phyloP scores from a whole-genome alignment of 2,329 filamentous ascomycete genomes.

The Epichloe baconii region DNA sequence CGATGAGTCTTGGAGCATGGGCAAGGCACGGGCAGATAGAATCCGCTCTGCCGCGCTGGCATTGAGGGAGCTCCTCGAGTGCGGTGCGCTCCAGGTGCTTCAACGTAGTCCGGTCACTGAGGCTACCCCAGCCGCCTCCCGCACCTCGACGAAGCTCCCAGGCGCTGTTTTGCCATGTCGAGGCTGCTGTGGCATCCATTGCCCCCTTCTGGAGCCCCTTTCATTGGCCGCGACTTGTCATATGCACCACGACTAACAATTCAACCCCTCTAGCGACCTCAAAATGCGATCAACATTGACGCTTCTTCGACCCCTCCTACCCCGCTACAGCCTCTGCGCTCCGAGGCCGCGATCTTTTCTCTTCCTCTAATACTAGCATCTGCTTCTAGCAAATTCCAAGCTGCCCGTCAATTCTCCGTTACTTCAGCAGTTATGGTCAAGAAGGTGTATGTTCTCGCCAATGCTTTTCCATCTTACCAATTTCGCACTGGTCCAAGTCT shows the following conservation, averaged over 20 bases:
- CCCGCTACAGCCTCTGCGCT: conserved; percentile 30
- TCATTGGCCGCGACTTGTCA: conserved; percentile 10
- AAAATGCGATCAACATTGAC: conserved; percentile 29
- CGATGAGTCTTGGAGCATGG: too few relatives aligned
- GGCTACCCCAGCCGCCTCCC: neutral
- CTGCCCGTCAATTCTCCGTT: conserved; percentile 32
- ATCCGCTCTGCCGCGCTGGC: too few relatives aligned
- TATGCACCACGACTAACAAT: conserved; percentile 18
- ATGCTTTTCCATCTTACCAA: conserved; percentile 2
- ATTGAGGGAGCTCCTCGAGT: too few relatives aligned
- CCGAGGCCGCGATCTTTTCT: conserved; percentile 25
- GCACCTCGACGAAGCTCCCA: neutral
- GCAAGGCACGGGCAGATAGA: too few relatives aligned
- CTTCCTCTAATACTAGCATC: conserved; percentile 26
- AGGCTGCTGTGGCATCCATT: neutral
- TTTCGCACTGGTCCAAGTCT: neutral
- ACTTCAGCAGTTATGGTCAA: conserved; percentile 58
- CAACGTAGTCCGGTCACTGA: too few relatives aligned
- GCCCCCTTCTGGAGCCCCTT: neutral
- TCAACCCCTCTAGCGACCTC: conserved; percentile 27
- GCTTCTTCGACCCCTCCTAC: conserved; percentile 33
- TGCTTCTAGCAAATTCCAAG: conserved; percentile 26
- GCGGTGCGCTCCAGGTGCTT: too few relatives aligned
- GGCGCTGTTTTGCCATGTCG: neutral
- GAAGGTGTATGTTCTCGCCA: conserved; percentile 45